Evolutionary conservation across 305 asterid species (phyloP), one percentile per base, ranked within the genome.

Genomic region (Fraxinus platypoda): DNA sequence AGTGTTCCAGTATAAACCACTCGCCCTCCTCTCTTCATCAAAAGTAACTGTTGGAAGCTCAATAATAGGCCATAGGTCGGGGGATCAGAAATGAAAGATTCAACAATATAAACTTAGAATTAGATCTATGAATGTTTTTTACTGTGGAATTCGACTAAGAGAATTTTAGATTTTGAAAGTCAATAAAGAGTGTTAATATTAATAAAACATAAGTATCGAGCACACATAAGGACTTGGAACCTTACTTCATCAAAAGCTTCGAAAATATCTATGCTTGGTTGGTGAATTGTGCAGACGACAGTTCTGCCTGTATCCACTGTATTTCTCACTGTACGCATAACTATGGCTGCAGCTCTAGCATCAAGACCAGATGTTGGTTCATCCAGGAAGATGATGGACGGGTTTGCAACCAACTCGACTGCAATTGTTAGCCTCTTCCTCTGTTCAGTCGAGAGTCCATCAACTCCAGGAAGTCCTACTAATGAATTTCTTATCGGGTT

Each of bases 281-380:
- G 92, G 79, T 89, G 90, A 82, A 89, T 89, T 13, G 90, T 87
- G 83, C 90, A 89, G 31, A 89, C 89, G 11, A 87, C 86, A 3
- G 90, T 89, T 81, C 92, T 82, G 75, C 89, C 90, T 1, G 91
- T 86, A 68, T 88, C 90, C 72, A 87, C 90, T 1, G 87, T 88
- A 21, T 82, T 88, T 73, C 88, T 85, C 15, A 88, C 87, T 11
- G 90, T 49, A 59, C 91, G 91, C 91, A 88, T 88, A 34, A 88
- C 90, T 37, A 83, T 86, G 26, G 91, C 92, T 38, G 91, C 92
- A 52, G 90, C 92, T 88, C 92, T 82, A 26, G 91, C 91, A 52
- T 89, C 92, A 21, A 89, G 91, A 19, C 90, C 90, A 12, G 92
- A 86, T 41, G 92, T 89, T 5, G 91, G 92, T 75, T 89, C 92